Evolutionary conservation across 495 filamentous ascomycete species (phyloP), one percentile per base, ranked within the genome.

Genomic region (Viridothelium virens): DNA sequence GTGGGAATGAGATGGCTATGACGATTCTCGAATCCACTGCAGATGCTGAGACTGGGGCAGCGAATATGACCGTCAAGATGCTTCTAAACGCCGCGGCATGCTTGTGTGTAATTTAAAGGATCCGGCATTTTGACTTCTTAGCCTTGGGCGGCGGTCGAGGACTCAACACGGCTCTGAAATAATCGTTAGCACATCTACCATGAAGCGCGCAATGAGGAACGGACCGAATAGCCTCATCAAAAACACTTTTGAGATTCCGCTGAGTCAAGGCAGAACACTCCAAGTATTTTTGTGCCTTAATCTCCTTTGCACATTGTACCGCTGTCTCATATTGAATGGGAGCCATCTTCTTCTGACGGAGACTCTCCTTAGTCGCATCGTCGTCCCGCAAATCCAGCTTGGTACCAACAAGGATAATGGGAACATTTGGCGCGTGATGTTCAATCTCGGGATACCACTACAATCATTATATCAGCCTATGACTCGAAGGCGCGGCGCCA

Each of bases 191-290:
- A 12, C 4, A 47, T 12, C 10, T 12, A 39, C 2, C 37, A 25
- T 9, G 34, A 33, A 10, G 3, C n/a, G 31, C 7, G 46, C 38
- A 25, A 25, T 25, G 10, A 1, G 16, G 41, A 5, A 75, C 80
- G 63, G 76, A 96, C 93, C 92, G 85, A 74, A 98, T 98, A 46
- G 94, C 94, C 74, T 96, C 91, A 71, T 98, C 94, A 74, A 98
- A 98, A 61, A 98, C 95, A 64, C 90, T 93, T 85, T 98, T 98
- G 70, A 98, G 77, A 73, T 95, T 95, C 65, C 91, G 83, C 79
- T 97, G 94, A 38, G 94, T 98, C 67, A 97, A 82, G 41, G 94
- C 94, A n/a, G 94, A 98, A 80, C 94, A 98, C 76, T 98, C 94
- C 38, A 97, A 81, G 75, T 98, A 98, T 77, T 97, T 96, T 74